A percentile compares a stretch with the other conserved stretches of the same genome.
phyloP scores from a whole-genome alignment of 2,329 filamentous ascomycete species.

The Penicillium fuscoglaucum region DNA sequence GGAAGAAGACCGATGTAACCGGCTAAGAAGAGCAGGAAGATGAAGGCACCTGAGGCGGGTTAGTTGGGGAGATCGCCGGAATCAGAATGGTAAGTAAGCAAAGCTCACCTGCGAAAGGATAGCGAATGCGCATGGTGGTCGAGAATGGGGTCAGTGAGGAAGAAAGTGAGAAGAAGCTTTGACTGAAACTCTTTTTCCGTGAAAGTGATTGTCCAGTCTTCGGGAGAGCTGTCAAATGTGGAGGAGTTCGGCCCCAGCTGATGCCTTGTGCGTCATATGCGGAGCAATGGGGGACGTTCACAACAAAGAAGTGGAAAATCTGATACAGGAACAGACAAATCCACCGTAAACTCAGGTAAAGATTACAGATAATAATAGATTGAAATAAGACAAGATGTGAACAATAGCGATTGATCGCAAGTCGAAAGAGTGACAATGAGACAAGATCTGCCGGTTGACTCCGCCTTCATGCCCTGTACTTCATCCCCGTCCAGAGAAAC shows the following conservation, averaged over 20 bases:
- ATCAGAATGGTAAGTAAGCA: slow-evolving; percentile 3
- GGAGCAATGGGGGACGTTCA: slow-evolving; percentile 14
- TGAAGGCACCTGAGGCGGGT: slow-evolving; percentile 59
- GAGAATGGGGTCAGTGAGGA: background rate
- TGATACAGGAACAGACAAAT: background rate
- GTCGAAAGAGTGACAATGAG: slow-evolving; percentile 27
- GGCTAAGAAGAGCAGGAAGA: slow-evolving; percentile 68
- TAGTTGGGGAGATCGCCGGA: slow-evolving; percentile 14
- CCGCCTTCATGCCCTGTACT: slow-evolving; percentile 38
- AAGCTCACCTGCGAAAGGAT: slow-evolving; percentile 79
- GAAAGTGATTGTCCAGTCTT: background rate
- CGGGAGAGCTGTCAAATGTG: slow-evolving; percentile 14
- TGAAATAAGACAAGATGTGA: slow-evolving; percentile 3
- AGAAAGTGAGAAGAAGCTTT: slow-evolving; percentile 2
- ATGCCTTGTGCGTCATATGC: slow-evolving; percentile 33
- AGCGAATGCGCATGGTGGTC: slow-evolving; percentile 73
- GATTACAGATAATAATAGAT: background rate
- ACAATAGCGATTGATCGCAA: slow-evolving; percentile 1
- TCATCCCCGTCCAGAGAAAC: slow-evolving; percentile 45
- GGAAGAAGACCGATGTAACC: slow-evolving; percentile 77
- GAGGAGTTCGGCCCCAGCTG: slow-evolving; percentile 23
- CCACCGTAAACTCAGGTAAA: background rate
- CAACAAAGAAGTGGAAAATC: background rate
- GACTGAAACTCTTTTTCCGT: background rate
- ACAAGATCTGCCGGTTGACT: slow-evolving; percentile 32